Percentiles rank a stretch among this genome's conserved stretches.
Conservation (phyloP, 805 yeast genomes). For the Yamadazyma phyllophila region DNA sequence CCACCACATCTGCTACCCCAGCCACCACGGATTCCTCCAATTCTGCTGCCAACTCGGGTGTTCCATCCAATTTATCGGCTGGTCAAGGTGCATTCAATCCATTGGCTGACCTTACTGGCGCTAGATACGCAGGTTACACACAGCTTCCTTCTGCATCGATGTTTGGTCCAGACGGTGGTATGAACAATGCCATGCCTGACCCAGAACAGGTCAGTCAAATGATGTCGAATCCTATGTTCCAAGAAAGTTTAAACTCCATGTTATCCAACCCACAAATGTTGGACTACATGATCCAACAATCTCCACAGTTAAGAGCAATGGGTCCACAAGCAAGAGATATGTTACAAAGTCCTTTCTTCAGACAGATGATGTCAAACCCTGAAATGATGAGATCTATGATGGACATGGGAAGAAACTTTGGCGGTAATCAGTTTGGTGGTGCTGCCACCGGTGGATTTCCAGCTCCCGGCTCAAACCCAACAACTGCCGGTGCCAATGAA, state of each 20-base stretch:
- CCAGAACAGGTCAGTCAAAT: slow-evolving; percentile 71
- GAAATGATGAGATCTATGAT: slow-evolving; percentile 80
- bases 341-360: slow-evolving; percentile 78
- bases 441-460: slow-evolving; percentile 43
- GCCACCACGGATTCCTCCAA: slow-evolving; percentile 19
- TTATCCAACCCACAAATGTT: slow-evolving; percentile 85
- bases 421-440: slow-evolving; percentile 18
- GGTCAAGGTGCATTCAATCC: slow-evolving; percentile 91
- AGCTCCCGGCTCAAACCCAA: slow-evolving; percentile 20
- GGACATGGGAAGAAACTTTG: slow-evolving; percentile 58
- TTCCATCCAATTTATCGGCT: slow-evolving; percentile 80
- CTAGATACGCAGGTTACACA: slow-evolving; percentile 90
- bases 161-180: slow-evolving; percentile 96
- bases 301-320: slow-evolving; percentile 81
- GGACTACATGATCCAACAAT: slow-evolving; percentile 74
- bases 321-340: slow-evolving; percentile 87
- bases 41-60: slow-evolving; percentile 24
- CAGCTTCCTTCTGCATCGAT: slow-evolving; percentile 82
- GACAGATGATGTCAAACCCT: slow-evolving; percentile 73
- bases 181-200: slow-evolving; percentile 66
- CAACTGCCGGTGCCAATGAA: not conserved
- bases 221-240: slow-evolving; percentile 80
- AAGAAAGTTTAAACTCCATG: slow-evolving; percentile 79
- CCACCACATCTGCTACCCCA: slow-evolving; percentile 17
- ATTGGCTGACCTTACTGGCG: slow-evolving; percentile 88